Percentiles rank a stretch among this genome's conserved stretches.
Evolutionary conservation across 306 rosid species (phyloP).

Genomic region (Carpinus fangiana): DNA sequence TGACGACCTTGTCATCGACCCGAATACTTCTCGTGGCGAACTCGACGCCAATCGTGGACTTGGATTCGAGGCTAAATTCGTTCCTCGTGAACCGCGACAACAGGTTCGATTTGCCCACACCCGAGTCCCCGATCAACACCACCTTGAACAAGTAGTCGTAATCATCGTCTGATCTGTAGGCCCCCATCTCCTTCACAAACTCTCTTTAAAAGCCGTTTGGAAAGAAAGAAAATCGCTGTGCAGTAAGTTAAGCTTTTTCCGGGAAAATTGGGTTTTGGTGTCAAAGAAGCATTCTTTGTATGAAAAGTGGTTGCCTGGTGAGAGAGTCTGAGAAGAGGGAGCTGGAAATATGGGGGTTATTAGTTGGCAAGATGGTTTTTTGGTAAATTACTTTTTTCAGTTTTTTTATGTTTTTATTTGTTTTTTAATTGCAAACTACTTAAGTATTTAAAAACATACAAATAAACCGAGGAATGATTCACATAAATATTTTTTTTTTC

Average conservation of each 20-base stretch:
- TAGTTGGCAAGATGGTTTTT: not conserved
- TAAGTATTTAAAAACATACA: too few relatives aligned
- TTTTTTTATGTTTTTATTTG: too few relatives aligned
- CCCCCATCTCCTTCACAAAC: constrained; percentile 54
- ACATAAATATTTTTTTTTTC: too few relatives aligned
- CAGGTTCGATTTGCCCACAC: constrained; percentile 87
- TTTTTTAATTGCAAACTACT: too few relatives aligned
- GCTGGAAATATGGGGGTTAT: constrained; percentile 31
- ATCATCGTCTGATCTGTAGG: constrained; percentile 79
- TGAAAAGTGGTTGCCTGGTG: constrained; percentile 7
- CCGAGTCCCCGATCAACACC: constrained; percentile 83
- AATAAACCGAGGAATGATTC: too few relatives aligned
- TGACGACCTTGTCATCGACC: constrained; percentile 79
- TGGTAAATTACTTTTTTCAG: not conserved
- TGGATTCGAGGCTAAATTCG: constrained; percentile 77
- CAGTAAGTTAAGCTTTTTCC: not conserved
- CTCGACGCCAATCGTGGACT: constrained; percentile 90
- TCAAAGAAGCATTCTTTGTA: not conserved
- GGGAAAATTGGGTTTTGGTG: constrained; percentile 20
- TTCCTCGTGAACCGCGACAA: constrained; percentile 75
- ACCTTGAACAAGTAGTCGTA: constrained; percentile 83
- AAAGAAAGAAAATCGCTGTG: constrained; percentile 2
- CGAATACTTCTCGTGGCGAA: constrained; percentile 85
- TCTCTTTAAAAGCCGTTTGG: constrained; percentile 23
- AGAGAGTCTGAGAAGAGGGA: constrained; percentile 10